These are phyloP conservation scores for Cardamine occulta DNA, from an alignment of 345 rosid genomes.

Conservation along the genomic window DNA sequence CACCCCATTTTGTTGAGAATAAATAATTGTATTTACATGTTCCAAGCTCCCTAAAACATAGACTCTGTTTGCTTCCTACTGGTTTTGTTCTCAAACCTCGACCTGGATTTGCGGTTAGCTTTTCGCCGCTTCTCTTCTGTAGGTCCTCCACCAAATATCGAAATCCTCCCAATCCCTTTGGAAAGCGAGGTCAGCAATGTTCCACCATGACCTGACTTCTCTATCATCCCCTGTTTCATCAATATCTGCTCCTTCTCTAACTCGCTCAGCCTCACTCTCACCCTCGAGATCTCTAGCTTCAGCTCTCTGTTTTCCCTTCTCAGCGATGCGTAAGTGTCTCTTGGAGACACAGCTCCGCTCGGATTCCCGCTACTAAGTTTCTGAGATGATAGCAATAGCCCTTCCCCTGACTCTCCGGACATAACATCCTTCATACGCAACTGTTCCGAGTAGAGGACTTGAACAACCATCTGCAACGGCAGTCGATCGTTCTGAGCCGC, in stretches of 20 bases:
- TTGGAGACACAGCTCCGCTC: conserved; percentile 72
- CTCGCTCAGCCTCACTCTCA: conserved; percentile 96
- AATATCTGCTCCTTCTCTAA: conserved; percentile 90
- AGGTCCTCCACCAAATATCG: conserved; percentile 56
- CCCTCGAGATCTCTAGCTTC: conserved; percentile 91
- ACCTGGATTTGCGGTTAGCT: conserved; percentile 50
- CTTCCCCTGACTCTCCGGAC: conserved; percentile 71
- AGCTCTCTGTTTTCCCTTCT: conserved; percentile 96
- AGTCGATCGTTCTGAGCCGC: conserved; percentile 45
- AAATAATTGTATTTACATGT: conserved; percentile 22
- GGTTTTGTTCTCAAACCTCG: conserved; percentile 53
- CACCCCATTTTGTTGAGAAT: conserved; percentile 1
- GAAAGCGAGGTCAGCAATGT: conserved; percentile 76
- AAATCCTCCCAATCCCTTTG: conserved; percentile 76
- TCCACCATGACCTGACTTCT: conserved; percentile 67
- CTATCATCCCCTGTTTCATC: conserved; percentile 83
- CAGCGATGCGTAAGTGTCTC: conserved; percentile 89
- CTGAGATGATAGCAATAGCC: conserved; percentile 50
- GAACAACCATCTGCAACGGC: conserved; percentile 43
- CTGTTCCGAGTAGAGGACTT: conserved; percentile 41
- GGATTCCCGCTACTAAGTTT: conserved; percentile 53
- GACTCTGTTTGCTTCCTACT: conserved; percentile 49
- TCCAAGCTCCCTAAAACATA: conserved; percentile 23
- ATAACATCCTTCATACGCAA: conserved; percentile 66
- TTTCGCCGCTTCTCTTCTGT: conserved; percentile 56